These are phyloP conservation scores for Botryosphaeria dothidea DNA, from an alignment of 2,329 filamentous ascomycete genomes.

Conservation along the genomic window DNA sequence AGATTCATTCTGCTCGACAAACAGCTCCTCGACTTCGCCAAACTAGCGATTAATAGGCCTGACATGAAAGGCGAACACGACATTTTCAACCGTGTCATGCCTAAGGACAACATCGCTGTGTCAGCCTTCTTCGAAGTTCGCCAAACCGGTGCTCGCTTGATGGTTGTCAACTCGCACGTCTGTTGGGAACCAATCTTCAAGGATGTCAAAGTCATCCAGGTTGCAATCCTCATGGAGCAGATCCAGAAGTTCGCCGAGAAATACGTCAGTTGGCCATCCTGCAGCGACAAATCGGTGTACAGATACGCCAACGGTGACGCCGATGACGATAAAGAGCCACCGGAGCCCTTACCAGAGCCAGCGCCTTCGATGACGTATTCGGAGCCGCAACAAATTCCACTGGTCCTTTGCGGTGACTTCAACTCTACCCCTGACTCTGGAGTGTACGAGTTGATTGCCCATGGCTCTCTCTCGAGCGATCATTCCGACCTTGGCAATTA, in stretches of 20 bases:
- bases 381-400: constrained; percentile 81
- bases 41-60: constrained; percentile 87
- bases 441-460: constrained; percentile 85
- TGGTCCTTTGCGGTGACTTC: constrained; percentile 93
- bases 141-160: constrained; percentile 82
- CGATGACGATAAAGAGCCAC: constrained; percentile 49
- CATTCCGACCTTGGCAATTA: constrained; percentile 79
- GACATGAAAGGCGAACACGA: constrained; percentile 98
- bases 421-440: constrained; percentile 87
- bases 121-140: constrained; percentile 92
- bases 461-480: constrained; percentile 73
- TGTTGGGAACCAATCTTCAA: constrained; percentile 91
- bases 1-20: constrained; percentile 87
- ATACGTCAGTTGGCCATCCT: constrained; percentile 76
- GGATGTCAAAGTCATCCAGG: constrained; percentile 96
- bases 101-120: constrained; percentile 94
- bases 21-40: constrained; percentile 87
- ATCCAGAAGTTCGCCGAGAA: constrained; percentile 83
- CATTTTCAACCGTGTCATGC: constrained; percentile 98
- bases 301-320: constrained; percentile 49
- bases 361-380: constrained; percentile 85
- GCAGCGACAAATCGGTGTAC: constrained; percentile 72
- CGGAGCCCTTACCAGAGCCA: constrained; percentile 62
- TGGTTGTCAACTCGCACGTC: constrained; percentile 90
- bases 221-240: constrained; percentile 91